Conservation (phyloP, 164 flowering plant genomes). For the Macadamia integrifolia region DNA sequence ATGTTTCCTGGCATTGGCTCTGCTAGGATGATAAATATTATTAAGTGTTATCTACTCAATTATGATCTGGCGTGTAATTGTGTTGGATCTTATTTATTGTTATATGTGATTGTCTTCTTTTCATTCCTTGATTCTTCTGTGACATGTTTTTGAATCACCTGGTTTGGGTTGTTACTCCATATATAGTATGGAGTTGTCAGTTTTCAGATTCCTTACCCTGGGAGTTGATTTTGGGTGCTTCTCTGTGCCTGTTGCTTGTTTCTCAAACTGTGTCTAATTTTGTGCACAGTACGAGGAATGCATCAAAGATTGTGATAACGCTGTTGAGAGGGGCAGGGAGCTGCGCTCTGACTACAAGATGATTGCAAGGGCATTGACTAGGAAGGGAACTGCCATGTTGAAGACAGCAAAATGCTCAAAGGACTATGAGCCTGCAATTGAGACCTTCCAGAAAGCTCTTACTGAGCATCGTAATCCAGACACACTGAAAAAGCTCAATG, state of each 20-base stretch:
- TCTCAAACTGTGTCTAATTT: not conserved
- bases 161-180: too few species aligned
- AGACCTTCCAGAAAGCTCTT: slow-evolving; percentile 89
- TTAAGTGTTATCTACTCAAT: too few species aligned
- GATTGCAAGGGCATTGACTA: slow-evolving; percentile 89
- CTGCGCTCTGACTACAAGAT: slow-evolving; percentile 89
- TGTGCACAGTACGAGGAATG: slow-evolving; percentile 79
- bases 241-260: not conserved
- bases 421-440: slow-evolving; percentile 89
- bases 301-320: slow-evolving; percentile 88
- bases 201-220: too few species aligned
- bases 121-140: too few species aligned
- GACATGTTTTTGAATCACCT: too few species aligned
- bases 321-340: slow-evolving; percentile 97
- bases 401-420: slow-evolving; percentile 87
- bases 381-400: slow-evolving; percentile 86
- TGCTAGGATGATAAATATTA: too few species aligned
- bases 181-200: too few species aligned
- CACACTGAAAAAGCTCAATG: slow-evolving; percentile 85
- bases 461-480: slow-evolving; percentile 98
- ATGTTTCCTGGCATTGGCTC: too few species aligned
- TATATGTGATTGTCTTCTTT: too few species aligned
- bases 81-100: too few species aligned
- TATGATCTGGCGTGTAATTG: too few species aligned
- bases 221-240: not conserved